Conservation (phyloP, 192 early-diverging fungal genomes). For the Rhizoclosmatium globosum region DNA sequence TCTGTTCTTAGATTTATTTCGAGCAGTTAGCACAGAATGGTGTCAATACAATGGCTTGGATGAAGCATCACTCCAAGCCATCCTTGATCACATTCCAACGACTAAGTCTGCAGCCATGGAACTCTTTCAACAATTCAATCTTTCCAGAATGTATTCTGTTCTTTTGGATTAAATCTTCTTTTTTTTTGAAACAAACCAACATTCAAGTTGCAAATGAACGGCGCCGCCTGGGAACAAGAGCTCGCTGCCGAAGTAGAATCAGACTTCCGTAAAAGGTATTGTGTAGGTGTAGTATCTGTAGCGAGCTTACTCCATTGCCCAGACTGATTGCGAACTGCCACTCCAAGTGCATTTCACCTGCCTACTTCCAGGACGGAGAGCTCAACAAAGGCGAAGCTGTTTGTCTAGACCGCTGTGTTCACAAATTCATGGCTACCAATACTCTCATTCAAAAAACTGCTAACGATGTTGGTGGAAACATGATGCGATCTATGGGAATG, state of each 20-base stretch:
- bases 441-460: conserved; percentile 23
- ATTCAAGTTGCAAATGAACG: neutral
- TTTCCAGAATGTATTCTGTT: neutral
- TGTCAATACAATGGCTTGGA: neutral
- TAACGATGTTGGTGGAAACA: conserved; percentile 19
- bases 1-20: neutral
- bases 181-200: conserved; percentile 5
- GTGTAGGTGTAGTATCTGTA: neutral
- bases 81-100: neutral
- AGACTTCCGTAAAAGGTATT: conserved; percentile 27
- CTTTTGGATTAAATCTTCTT: neutral
- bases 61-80: neutral
- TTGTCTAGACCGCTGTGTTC: conserved; percentile 87
- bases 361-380: conserved; percentile 77
- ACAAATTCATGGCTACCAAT: conserved; percentile 73
- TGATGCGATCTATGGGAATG: conserved; percentile 13
- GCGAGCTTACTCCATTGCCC: neutral
- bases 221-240: conserved; percentile 28
- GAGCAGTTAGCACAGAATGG: neutral
- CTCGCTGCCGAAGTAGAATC: conserved; percentile 32
- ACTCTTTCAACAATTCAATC: neutral
- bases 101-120: neutral
- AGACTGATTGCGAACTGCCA: conserved; percentile 61
- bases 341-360: conserved; percentile 82
- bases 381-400: conserved; percentile 92